phyloP scores from a whole-genome alignment of 2,329 filamentous ascomycete species.

The Diplodia scrobiculata region DNA sequence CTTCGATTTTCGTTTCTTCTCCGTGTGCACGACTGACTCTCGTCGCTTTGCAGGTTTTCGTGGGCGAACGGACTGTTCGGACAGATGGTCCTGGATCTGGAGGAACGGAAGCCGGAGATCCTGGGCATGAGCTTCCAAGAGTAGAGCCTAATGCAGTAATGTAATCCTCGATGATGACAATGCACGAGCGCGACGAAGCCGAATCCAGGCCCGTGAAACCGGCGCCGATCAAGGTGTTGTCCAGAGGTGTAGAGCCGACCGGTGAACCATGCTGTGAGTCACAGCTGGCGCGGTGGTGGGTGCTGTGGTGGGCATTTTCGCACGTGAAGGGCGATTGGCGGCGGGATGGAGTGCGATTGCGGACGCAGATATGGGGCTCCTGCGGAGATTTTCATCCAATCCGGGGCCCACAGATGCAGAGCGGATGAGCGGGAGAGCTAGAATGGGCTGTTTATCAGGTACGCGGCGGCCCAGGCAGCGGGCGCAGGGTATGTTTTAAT shows the following conservation, averaged over 20 bases:
- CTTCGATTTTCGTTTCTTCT: background rate
- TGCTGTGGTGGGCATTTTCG: background rate
- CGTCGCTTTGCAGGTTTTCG: constrained; percentile 41
- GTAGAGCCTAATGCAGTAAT: constrained; percentile 20
- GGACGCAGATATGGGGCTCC: background rate
- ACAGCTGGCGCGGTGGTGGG: constrained; percentile 5
- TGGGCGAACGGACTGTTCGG: constrained; percentile 58
- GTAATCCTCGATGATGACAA: constrained; percentile 3
- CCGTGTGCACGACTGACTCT: constrained; percentile 11
- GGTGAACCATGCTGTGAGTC: constrained; percentile 24
- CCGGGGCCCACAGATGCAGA: background rate
- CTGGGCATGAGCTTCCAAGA: constrained; percentile 49
- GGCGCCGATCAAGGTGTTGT: constrained; percentile 6
- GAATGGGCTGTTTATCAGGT: constrained; percentile 27
- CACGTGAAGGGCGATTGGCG: constrained; percentile 8
- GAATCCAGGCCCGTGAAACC: background rate
- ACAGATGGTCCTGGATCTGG: constrained; percentile 53
- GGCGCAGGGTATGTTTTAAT: background rate
- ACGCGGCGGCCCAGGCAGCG: background rate
- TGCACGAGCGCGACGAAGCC: background rate
- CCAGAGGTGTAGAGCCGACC: constrained; percentile 15
- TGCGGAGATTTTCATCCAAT: background rate
- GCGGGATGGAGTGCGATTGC: constrained; percentile 1
- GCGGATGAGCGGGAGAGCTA: constrained; percentile 8
- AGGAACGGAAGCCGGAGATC: constrained; percentile 49